Base-by-base conservation (phyloP, 1,284 basidiomycete genomes). In the Limonomyces culmigenus region DNA sequence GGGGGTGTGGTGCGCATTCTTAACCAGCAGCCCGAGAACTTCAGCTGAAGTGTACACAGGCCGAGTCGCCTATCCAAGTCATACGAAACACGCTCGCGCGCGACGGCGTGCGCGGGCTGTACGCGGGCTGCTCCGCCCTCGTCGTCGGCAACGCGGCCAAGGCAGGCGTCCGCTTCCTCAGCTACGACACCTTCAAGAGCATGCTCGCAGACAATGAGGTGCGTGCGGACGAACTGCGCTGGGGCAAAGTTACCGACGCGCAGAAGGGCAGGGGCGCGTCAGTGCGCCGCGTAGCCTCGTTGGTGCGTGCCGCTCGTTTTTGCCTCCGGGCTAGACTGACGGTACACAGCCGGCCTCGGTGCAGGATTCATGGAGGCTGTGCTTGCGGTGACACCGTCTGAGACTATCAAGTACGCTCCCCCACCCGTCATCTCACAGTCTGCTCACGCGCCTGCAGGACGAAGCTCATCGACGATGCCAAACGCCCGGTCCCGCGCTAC, bases 391-490 rank as follows among this genome's bases (percentile, higher is more conserved):
- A 97, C 93, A 0, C 95, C 93, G 1, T 91, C 86, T 5, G 93
- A 98, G 57, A 97, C 93, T 0, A 96, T 98, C 65, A 98, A 98
- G 89, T 91, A 38, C 31, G 79, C 55, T 3, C 32, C 12, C 18
- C 27, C 18, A 10, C 30, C 8, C 30, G 8, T 32, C 11, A 13
- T 8, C 32, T 38, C 32, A 30, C 29, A 38, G 14, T 17, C 18
- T 10, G 10, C 19, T 36, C 32, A 21, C 40, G 5, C 19, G n/a
- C 8, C 18, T 4, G 14, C 43, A 95, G 89, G 53, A 98, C 93
- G n/a, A 97, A 97, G 53, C 73, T 97, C 43, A 93, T 98, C 43
- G 91, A 93, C 51, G 93, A 97, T 48, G 76, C 87, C 3, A 88
- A 91, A 53, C 72, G 77, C 15, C 68, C 80, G 0, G 66, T 73